Evolutionary conservation across 805 yeast genomes (phyloP), one percentile per base, ranked within the genome.

Genomic region (Naumovozyma dairenensis): DNA sequence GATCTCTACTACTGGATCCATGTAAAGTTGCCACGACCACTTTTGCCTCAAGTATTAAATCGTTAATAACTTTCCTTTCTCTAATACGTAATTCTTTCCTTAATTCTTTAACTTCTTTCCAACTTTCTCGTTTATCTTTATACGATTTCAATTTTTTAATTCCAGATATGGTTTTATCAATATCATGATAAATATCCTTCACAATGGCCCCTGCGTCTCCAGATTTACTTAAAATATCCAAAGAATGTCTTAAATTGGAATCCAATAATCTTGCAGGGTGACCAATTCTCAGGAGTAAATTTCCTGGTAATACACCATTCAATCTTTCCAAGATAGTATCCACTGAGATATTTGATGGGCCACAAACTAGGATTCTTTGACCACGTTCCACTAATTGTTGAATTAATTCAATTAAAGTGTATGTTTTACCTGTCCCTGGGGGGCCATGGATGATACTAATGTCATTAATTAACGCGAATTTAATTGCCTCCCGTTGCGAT

Each of bases 281-380:
- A 0, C 97, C 98, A 24, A 89, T 69, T 48, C 98, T 67, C 8
- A 89, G 63, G n/a, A 92, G 57, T 36, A 72, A 50, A 26, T 64
- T 56, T 9, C 68, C 64, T 1, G 64, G 64, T 26, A 66, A 50
- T 25, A 65, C 57, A 19, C 56, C 55, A 26, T 66, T 57, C 16
- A 89, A 55, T 38, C 96, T 63, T 55, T 89, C 96, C 31, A 87
- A 57, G 12, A 89, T 80, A 0, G 94, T 89, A 54, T 89, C 97
- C 1, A 87, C 94, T 1, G 96, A 75, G 12, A 86, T 77, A 53
- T 89, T 89, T 0, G 96, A 86, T 0, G 97, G 94, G 0, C 96
- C 96, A 60, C 96, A 87, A 0, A 89, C 87, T 19, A 89, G 61
- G 0, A 89, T 77, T 29, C 86, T 55, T 40, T 71, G 65, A 6